Percentiles rank a stretch among this genome's conserved stretches.
These are phyloP conservation scores for Oryza meridionalis DNA, from an alignment of 176 grass and related monocot species.

Conservation along the genomic window DNA sequence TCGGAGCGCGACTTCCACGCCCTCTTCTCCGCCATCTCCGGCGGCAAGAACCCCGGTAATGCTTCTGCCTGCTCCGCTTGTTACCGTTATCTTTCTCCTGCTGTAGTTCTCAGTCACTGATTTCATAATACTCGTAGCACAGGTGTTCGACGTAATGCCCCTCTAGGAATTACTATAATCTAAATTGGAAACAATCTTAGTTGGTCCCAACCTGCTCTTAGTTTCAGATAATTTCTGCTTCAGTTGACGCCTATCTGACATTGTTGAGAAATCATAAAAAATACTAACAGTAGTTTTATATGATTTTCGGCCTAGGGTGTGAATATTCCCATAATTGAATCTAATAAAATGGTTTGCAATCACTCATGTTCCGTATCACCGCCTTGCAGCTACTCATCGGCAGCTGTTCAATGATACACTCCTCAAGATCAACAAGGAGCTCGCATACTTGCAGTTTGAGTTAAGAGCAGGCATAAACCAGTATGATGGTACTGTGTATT, in stretches of 20 bases:
- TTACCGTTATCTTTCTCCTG: not conserved
- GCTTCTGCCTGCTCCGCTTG: too few relatives aligned
- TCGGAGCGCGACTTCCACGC: constrained; percentile 56
- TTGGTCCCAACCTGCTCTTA: not conserved
- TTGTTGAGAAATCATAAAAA: not conserved
- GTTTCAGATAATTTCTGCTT: not conserved
- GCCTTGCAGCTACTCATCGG: constrained; percentile 52
- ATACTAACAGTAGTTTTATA: not conserved
- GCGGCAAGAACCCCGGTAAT: constrained; percentile 67
- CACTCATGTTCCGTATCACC: constrained; percentile 32
- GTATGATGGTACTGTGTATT: constrained; percentile 75
- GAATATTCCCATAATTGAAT: not conserved
- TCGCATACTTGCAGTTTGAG: constrained; percentile 78
- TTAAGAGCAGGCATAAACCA: constrained; percentile 86
- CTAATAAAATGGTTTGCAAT: not conserved
- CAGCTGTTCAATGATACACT: constrained; percentile 67
- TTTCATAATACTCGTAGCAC: not conserved
- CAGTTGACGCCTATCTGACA: not conserved
- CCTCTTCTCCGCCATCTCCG: constrained; percentile 57
- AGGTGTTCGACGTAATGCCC: constrained; percentile 38
- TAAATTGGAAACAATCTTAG: not conserved
- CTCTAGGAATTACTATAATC: not conserved
- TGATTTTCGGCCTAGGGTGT: not conserved
- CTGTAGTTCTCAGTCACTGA: not conserved
- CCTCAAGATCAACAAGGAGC: constrained; percentile 79